A percentile compares a stretch with the other conserved stretches of the same genome.
Evolutionary conservation across 73 alveolate species (phyloP).

Genomic region (Uronychia setigera): DNA sequence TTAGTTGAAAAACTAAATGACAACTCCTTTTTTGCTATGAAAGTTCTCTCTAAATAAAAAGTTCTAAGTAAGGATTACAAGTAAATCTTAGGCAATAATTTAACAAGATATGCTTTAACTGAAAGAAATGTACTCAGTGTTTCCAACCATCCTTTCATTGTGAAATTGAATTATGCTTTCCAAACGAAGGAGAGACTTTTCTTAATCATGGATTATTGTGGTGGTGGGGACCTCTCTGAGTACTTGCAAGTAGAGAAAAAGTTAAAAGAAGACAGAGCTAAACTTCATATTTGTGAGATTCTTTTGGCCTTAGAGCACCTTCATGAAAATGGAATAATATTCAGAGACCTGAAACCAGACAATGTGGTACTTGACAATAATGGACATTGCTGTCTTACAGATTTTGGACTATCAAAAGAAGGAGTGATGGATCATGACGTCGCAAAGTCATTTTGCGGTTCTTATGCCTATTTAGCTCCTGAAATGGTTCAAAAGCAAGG

Average conservation of each 20-base stretch:
- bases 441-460: conserved; percentile 91
- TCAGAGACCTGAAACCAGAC: conserved; percentile 93
- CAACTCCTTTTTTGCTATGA: conserved; percentile 86
- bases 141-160: conserved; percentile 95
- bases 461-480: conserved; percentile 94
- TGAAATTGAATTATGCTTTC: conserved; percentile 93
- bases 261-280: conserved; percentile 78
- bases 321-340: conserved; percentile 87
- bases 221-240: conserved; percentile 97
- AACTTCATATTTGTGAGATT: conserved; percentile 79
- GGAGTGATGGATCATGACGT: conserved; percentile 73
- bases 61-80: conserved; percentile 86
- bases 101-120: conserved; percentile 89
- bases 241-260: conserved; percentile 84
- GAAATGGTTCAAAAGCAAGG: conserved; percentile 91
- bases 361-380: conserved; percentile 88
- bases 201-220: conserved; percentile 94
- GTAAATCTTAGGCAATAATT: conserved; percentile 80
- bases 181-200: conserved; percentile 93
- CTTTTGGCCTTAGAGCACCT: conserved; percentile 86
- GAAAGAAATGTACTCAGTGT: conserved; percentile 94
- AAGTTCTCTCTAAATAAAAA: conserved; percentile 86
- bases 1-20: conserved; percentile 81
- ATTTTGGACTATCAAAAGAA: conserved; percentile 93
- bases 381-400: conserved; percentile 93